Percentiles rank a stretch among this genome's conserved stretches.
Evolutionary conservation across 352 stramenopile genomes (phyloP).

Genomic region (Pythium vanterpoolii): DNA sequence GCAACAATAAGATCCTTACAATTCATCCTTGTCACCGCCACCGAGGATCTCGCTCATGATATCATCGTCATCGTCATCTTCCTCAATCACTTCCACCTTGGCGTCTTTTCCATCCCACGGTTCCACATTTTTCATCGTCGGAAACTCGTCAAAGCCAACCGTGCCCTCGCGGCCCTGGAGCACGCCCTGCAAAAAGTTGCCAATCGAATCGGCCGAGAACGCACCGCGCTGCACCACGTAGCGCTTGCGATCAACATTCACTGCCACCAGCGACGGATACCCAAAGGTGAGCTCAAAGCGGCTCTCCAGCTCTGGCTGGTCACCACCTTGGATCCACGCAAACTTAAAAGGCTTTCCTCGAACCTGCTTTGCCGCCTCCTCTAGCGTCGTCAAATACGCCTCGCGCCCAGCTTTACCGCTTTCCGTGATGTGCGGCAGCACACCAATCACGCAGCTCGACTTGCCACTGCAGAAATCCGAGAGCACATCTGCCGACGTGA

Average conservation of each 20-base stretch:
- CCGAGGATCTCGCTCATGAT: conserved; percentile 86
- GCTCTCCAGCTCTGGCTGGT: conserved; percentile 82
- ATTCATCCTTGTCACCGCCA: conserved; percentile 67
- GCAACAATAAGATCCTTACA: conserved; percentile 35
- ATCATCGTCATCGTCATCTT: conserved; percentile 82
- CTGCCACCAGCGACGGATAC: conserved; percentile 87
- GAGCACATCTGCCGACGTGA: conserved; percentile 61
- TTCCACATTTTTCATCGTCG: conserved; percentile 55
- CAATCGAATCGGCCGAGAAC: conserved; percentile 66
- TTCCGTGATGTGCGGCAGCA: conserved; percentile 90
- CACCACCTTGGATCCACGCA: conserved; percentile 87
- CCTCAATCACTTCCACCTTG: conserved; percentile 54
- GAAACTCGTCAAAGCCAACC: conserved; percentile 56
- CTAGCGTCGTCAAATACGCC: conserved; percentile 77
- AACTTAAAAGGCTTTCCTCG: conserved; percentile 91
- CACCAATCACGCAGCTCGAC: conserved; percentile 86
- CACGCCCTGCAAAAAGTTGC: conserved; percentile 68
- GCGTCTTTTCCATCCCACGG: conserved; percentile 84
- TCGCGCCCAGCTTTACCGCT: conserved; percentile 82
- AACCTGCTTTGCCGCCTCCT: conserved; percentile 81
- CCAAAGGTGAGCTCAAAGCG: conserved; percentile 89
- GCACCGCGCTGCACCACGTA: conserved; percentile 80
- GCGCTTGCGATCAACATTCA: conserved; percentile 85
- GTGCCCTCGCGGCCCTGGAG: conserved; percentile 70
- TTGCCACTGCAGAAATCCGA: conserved; percentile 84